Evolutionary conservation across 1,284 basidiomycete genomes (phyloP).

Genomic region (Boletus nobilissimus): DNA sequence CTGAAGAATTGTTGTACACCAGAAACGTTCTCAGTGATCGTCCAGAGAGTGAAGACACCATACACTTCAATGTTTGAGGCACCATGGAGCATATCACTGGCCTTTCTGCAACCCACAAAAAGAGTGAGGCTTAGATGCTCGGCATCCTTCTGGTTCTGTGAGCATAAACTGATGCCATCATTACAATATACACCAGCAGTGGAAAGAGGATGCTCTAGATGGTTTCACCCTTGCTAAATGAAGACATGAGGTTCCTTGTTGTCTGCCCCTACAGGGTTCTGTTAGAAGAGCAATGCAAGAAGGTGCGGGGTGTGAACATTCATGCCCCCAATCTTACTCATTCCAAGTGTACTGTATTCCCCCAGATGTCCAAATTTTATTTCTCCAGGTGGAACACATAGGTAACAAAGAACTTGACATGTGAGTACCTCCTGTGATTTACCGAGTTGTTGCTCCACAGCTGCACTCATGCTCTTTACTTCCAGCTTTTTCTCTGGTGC

Average conservation of each 20-base stretch:
- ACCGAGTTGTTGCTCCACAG: background rate
- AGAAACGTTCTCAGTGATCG: background rate
- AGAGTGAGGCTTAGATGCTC: background rate
- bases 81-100: background rate
- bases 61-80: background rate
- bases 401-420: background rate
- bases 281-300: background rate
- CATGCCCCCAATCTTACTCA: background rate
- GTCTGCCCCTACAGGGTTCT: background rate
- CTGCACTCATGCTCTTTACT: background rate
- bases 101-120: background rate
- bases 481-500: background rate
- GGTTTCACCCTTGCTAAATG: background rate
- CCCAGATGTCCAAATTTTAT: background rate
- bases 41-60: background rate
- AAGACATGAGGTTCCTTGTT: background rate
- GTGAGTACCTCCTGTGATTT: background rate
- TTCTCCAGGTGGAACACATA: conserved; percentile 1
- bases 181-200: background rate
- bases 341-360: background rate
- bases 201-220: conserved; percentile 1
- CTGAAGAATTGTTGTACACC: background rate
- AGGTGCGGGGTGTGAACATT: background rate
- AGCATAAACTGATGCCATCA: background rate
- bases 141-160: background rate